Base-by-base conservation (phyloP, 441 rosid genomes). In the Populus hybrid region DNA sequence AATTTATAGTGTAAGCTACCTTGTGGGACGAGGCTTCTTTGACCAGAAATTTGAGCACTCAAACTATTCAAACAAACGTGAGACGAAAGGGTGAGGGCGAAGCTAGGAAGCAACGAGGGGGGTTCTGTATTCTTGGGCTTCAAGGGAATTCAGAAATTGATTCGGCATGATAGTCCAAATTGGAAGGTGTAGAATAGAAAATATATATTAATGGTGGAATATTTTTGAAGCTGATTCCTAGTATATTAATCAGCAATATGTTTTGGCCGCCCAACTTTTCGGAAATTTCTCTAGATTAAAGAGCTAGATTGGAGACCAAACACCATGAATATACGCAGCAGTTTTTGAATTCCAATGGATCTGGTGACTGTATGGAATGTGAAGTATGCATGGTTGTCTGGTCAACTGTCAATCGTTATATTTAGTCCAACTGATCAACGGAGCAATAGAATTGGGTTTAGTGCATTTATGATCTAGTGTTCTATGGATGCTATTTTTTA, bases 61-160 rank as follows among this genome's bases (percentile, higher is more conserved):
- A 8, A 53, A n/a, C 7, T 65, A 31, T 78, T 81, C 80, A 83
- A 78, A 68, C 70, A 68, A 80, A 72, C 72, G 45, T 74, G 76
- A 33, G 33, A 76, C 31, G 28, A n/a, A 16, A 10, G 67, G 12
- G 14, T 21, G 67, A n/a, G 67, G 14, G 24, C 26, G 2, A 0
- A 0, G 18, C 5, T 2, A 74, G 82, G 90, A 87, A 87, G 26
- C 79, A 78, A 40, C 84, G 14, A 8, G 77, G 83, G 83, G 75
- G 78, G 31, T 82, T 85, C 81, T 67, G 72, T 2, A 7, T 56
- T 20, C 23, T 56, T 56, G 7, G 53, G 42, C 18, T 10, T 35
- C 35, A 71, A 65, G 18, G 10, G 69, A 42, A 40, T 28, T 31
- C 11, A 40, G 59, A 68, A 69, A 35, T 20, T 10, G 11, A 64